Conservation (phyloP, 2,329 filamentous ascomycete species). For the Capronia epimyces region DNA sequence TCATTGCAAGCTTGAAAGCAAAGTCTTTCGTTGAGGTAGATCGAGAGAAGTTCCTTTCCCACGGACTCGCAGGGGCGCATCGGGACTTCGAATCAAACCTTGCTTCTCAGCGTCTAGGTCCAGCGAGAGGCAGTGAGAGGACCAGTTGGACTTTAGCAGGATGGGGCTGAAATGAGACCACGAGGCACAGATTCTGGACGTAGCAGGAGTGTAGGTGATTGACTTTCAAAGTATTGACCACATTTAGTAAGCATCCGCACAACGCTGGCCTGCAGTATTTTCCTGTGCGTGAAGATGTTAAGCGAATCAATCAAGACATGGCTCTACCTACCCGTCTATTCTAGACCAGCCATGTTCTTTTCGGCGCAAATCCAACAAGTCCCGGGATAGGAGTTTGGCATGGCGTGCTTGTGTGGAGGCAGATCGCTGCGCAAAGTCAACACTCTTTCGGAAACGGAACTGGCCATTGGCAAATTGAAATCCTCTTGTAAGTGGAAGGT, state of each 20-base stretch:
- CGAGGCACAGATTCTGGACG: neutral
- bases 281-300: too few relatives aligned
- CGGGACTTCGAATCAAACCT: constrained; percentile 38
- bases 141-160: constrained; percentile 47
- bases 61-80: constrained; percentile 45
- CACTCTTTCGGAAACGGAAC: neutral
- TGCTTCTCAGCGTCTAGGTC: constrained; percentile 34
- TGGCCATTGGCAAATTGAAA: neutral
- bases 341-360: neutral
- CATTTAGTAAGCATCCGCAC: too few relatives aligned
- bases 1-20: constrained; percentile 55
- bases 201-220: too few relatives aligned
- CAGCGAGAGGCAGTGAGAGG: constrained; percentile 38
- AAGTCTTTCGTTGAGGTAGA: constrained; percentile 60
- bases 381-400: neutral
- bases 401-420: neutral
- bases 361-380: neutral
- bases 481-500: neutral
- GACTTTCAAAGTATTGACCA: too few relatives aligned
- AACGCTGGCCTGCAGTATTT: too few relatives aligned
- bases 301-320: too few relatives aligned
- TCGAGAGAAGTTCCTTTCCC: constrained; percentile 55
- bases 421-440: neutral
- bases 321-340: neutral
- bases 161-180: constrained; percentile 36